Base-by-base conservation (phyloP, 768 basidiomycete genomes). In the Mrakia hoshinonis region DNA sequence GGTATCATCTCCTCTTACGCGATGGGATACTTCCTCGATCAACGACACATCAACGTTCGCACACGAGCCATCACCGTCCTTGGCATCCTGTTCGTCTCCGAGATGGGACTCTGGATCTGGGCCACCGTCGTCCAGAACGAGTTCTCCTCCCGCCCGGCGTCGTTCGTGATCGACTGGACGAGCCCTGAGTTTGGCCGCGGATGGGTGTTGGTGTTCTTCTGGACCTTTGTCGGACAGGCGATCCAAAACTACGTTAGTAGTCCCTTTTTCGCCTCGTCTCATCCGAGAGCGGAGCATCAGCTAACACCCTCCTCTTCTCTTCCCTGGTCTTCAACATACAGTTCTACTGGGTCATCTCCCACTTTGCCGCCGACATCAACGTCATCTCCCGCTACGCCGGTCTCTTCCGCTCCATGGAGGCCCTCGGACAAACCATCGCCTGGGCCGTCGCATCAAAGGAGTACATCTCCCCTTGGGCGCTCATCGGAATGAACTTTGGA, bases 311-410 rank as follows among this genome's bases (percentile, higher is more conserved):
- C 24, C 46, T 1, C 13, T 38, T 38, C 18, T 20, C 29, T 18
- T 62, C 75, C n/a, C n/a, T n/a, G n/a, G n/a, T n/a, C n/a, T n/a
- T n/a, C n/a, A n/a, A n/a, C n/a, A n/a, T 75, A 66, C 75, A 77
- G 74, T 75, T 74, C 43, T 77, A 77, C 69, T 77, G 76, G 76
- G 34, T 77, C 24, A 68, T 77, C 13, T 74, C 74, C 7, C 76
- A 77, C 24, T 77, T 74, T 65, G 64, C 74, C 24, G 74, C 75
- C 13, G 74, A 76, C 29, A 49, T 77, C 26, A 67, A 68, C 18
- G 67, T 69, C 5, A 65, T 77, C 34, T 74, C 74, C 18, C 72
- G 74, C 7, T 73, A 75, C 60, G 73, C 75, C 1, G 76, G 76
- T 68, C 73, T 77, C 58, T 72, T 77, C 55, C 49, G 76, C 47